Evolutionary conservation across 2,329 filamentous ascomycete genomes (phyloP), one percentile per base, ranked within the genome.

Genomic region (Xylariaceae sp.): DNA sequence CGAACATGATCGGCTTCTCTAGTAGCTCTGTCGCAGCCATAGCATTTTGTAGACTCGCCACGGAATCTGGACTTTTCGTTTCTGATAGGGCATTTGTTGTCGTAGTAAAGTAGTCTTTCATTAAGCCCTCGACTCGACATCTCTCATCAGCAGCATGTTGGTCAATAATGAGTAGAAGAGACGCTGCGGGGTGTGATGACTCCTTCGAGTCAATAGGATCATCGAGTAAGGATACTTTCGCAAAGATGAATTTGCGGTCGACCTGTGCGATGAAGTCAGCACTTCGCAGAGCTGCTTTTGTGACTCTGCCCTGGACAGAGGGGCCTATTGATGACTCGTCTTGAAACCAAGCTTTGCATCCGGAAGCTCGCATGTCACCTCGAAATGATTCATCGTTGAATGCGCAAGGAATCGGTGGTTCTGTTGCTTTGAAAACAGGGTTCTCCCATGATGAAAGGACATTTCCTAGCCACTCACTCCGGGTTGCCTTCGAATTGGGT

Each of bases 141-240:
- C 94, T 81, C 72, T 99, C 94, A 66, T 97, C 93, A 3, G 92
- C 94, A 1, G 94, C 94, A 66, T 99, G 94, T 64, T 99, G 94
- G 64, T 99, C 94, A 6, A 97, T 79, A 38, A 97, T 75, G 0
- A 96, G 78, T 5, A 97, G 72, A 1, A 84, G 22, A 45, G 66
- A 51, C 11, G 45, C 31, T 5, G 38, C 31, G 6, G 39, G 14
- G 38, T 53, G 22, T 42, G 42, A 6, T 14, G 6, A 6, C 12
- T 17, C 14, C 54, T 50, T 6, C 31, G 4, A 14, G 28, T 28
- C 19, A 6, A 6, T 5, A 13, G 45, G 38, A 18, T 53, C 39
- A 19, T 18, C 63, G 13, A 66, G 53, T 3, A 64, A 47, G 0
- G 69, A 66, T 45, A 89, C 71, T 56, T 82, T 87, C 18, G 84